Base-by-base conservation (phyloP, 2,329 filamentous ascomycete genomes). In the Exutisphaerella laricina region DNA sequence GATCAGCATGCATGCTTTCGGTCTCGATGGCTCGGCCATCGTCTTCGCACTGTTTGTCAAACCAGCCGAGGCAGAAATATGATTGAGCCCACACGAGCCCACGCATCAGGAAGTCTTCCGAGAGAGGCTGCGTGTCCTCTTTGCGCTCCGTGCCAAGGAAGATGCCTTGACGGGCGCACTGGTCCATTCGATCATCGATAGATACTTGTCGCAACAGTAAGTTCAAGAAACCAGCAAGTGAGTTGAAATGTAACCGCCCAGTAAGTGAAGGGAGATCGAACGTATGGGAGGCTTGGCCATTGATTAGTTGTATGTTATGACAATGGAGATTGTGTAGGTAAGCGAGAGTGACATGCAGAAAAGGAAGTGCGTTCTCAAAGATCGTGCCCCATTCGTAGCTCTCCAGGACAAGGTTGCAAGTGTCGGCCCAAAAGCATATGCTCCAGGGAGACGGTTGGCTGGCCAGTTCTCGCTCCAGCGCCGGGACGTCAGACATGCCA, bases 21-120 rank as follows among this genome's bases (percentile, higher is more conserved):
- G 43, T 48, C 29, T 57, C 54, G 39, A 55, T 54, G 9, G 43
- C 14, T 12, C 54, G 36, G 30, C 80, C 75, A 47, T 85, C 81
- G n/a, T 85, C 81, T 18, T 85, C 80, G 4, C 80, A 70, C 45
- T 74, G 73, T 1, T 73, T 71, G 6, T 71, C 70, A 55, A 85
- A 85, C 76, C 77, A 85, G 1, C 70, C 65, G 0, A 62, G 43
- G 0, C 80, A 79, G 40, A 77, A 80, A 43, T 82, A 82, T 8
- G 69, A 67, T 2, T 78, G 70, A 0, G 73, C 68, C 68, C 79
- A 85, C 1, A 79, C 59, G 1, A 85, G 65, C 0, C 84, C 84
- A 1, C 80, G 71, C 42, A 86, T 72, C 0, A 76, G 71, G 50
- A 78, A 85, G 47, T 88, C 84, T 36, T 88, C 84, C 0, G 82